Percentiles rank a stretch among this genome's conserved stretches.
These are phyloP conservation scores for Claviceps fusiformis DNA, from an alignment of 2,329 filamentous ascomycete species.

Conservation along the genomic window DNA sequence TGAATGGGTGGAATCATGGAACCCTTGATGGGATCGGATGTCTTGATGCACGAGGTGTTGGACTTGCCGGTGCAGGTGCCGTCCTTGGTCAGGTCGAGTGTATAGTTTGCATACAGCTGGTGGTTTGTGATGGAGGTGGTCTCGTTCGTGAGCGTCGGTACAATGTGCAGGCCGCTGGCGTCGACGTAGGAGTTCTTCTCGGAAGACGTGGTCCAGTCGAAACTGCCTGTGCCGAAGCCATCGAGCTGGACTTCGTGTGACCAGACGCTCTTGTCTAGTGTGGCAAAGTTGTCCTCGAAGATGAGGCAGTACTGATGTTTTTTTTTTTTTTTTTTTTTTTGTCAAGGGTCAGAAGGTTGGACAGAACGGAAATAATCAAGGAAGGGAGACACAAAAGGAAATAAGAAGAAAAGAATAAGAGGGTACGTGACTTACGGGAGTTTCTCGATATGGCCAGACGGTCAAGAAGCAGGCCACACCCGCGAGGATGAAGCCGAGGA, in stretches of 20 bases:
- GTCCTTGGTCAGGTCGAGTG: slow-evolving; percentile 28
- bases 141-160: slow-evolving; percentile 36
- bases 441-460: slow-evolving; percentile 13
- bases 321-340: not conserved
- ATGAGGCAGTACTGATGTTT: slow-evolving; percentile 33
- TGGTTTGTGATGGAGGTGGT: slow-evolving; percentile 24
- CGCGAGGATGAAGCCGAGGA: slow-evolving; percentile 20
- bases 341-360: too few species aligned
- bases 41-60: slow-evolving; percentile 22
- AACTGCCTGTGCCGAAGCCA: slow-evolving; percentile 33
- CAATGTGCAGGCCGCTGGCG: slow-evolving; percentile 35
- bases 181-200: slow-evolving; percentile 33
- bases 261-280: slow-evolving; percentile 31
- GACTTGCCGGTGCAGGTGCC: slow-evolving; percentile 27
- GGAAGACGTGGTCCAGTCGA: slow-evolving; percentile 41
- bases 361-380: too few species aligned
- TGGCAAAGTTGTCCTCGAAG: slow-evolving; percentile 34
- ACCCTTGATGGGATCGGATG: slow-evolving; percentile 28
- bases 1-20: slow-evolving; percentile 35
- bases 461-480: slow-evolving; percentile 20
- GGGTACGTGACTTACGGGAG: slow-evolving; percentile 7
- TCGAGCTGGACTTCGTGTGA: slow-evolving; percentile 31
- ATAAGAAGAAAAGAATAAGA: not conserved
- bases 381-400: too few species aligned
- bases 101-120: slow-evolving; percentile 25